phyloP scores from a whole-genome alignment of 768 basidiomycete genomes.

The Omphalotus guepiniiformis region DNA sequence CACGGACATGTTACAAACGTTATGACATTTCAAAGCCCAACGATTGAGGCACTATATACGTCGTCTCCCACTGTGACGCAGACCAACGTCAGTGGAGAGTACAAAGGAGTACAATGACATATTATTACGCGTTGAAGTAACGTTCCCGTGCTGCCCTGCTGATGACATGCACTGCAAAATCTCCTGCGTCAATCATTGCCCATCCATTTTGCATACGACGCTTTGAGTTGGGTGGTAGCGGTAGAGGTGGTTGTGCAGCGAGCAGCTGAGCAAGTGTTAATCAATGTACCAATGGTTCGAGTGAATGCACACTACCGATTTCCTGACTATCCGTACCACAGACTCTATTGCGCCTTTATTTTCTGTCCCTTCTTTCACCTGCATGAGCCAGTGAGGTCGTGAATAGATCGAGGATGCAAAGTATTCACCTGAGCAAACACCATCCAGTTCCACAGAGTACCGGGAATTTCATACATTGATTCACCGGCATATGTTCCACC shows the following conservation, averaged over 20 bases:
- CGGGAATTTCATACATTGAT: conserved; percentile 45
- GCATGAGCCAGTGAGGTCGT: conserved; percentile 4
- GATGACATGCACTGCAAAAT: conserved; percentile 75
- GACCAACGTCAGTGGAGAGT: not conserved
- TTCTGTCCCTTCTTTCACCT: conserved; percentile 87
- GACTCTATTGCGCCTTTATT: conserved; percentile 73
- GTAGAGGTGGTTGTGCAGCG: conserved; percentile 50
- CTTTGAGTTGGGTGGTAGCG: conserved; percentile 60
- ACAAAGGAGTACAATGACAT: not conserved
- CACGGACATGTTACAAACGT: conserved; percentile 30
- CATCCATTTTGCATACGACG: conserved; percentile 64
- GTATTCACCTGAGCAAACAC: conserved; percentile 62
- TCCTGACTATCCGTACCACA: conserved; percentile 65
- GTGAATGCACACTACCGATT: conserved; percentile 39
- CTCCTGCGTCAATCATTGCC: conserved; percentile 81
- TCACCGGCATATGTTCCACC: conserved; percentile 68
- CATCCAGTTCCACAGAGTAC: conserved; percentile 75
- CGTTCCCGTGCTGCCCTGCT: conserved; percentile 61
- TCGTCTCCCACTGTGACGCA: not conserved
- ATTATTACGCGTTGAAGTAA: conserved; percentile 48
- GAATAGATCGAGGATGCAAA: not conserved
- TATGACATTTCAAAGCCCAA: not conserved
- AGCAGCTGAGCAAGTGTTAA: conserved; percentile 42
- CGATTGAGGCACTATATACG: not conserved
- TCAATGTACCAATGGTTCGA: not conserved